Conservation (phyloP, 495 filamentous ascomycete species). For the Apiosordaria backusii region DNA sequence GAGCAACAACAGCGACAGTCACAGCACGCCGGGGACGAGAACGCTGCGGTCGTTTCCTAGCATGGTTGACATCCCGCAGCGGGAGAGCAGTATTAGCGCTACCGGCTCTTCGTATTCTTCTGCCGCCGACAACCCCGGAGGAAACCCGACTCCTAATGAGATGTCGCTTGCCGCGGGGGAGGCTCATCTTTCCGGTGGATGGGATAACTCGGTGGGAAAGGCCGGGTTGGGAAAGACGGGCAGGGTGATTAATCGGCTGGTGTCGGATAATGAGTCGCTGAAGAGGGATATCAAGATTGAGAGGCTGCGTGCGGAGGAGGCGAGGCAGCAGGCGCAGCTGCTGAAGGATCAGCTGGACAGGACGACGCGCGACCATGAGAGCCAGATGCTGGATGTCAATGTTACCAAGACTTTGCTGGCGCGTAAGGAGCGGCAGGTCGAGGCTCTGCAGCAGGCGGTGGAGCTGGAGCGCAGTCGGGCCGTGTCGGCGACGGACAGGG, state of each 20-base stretch:
- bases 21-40: background rate
- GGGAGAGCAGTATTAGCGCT: conserved; percentile 30
- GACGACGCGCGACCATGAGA: conserved; percentile 63
- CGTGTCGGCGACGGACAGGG: conserved; percentile 53
- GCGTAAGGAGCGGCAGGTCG: conserved; percentile 76
- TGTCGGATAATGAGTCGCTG: conserved; percentile 82
- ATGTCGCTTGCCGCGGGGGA: conserved; percentile 18
- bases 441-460: conserved; percentile 63
- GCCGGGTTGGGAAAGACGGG: conserved; percentile 84
- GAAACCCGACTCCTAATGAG: conserved; percentile 14
- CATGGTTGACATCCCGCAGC: conserved; percentile 20
- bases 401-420: conserved; percentile 66
- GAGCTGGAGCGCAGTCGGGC: conserved; percentile 64
- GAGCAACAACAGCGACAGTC: background rate
- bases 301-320: conserved; percentile 67
- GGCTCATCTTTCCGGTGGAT: conserved; percentile 35
- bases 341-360: conserved; percentile 70
- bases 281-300: conserved; percentile 77
- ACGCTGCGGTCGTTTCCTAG: background rate
- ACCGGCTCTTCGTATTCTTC: conserved; percentile 4
- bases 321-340: conserved; percentile 65
- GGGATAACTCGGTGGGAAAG: conserved; percentile 74
- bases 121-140: conserved; percentile 33
- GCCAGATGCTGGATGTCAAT: conserved; percentile 65
- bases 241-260: conserved; percentile 85